Conservation (phyloP, 345 rosid genomes). For the Eucalyptus globulus region DNA sequence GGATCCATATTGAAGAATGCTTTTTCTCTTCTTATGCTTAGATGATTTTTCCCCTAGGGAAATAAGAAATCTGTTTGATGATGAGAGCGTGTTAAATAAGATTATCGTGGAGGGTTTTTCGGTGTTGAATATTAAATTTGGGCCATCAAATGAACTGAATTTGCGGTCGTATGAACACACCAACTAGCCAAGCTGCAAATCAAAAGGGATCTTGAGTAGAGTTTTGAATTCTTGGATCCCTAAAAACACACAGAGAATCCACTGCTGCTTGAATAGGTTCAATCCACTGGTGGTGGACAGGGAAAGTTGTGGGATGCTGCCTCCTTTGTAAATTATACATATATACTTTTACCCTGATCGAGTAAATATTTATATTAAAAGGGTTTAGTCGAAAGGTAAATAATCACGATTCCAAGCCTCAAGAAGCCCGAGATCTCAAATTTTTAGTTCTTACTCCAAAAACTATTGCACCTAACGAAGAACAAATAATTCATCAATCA, state of each 20-base stretch:
- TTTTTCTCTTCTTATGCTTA: background rate
- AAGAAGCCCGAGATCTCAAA: background rate
- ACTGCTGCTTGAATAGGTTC: background rate
- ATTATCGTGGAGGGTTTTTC: background rate
- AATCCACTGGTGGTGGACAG: background rate
- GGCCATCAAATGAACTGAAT: background rate
- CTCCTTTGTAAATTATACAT: background rate
- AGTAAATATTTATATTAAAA: background rate
- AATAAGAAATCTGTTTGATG: background rate
- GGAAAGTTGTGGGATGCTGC: background rate
- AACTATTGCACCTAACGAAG: background rate
- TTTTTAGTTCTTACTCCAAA: background rate
- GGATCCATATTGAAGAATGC: background rate
- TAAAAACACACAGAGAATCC: background rate
- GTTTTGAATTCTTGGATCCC: slow-evolving; percentile 7
- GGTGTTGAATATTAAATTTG: background rate
- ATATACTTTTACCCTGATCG: background rate
- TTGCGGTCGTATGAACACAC: background rate
- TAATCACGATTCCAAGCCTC: background rate
- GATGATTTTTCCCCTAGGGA: background rate
- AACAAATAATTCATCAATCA: background rate
- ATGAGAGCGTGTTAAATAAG: background rate
- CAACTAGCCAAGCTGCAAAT: background rate
- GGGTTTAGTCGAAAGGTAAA: background rate
- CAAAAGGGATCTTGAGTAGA: background rate